These are phyloP conservation scores for Fusarium sp. DNA, from an alignment of 2,329 filamentous ascomycete genomes.

Conservation along the genomic window DNA sequence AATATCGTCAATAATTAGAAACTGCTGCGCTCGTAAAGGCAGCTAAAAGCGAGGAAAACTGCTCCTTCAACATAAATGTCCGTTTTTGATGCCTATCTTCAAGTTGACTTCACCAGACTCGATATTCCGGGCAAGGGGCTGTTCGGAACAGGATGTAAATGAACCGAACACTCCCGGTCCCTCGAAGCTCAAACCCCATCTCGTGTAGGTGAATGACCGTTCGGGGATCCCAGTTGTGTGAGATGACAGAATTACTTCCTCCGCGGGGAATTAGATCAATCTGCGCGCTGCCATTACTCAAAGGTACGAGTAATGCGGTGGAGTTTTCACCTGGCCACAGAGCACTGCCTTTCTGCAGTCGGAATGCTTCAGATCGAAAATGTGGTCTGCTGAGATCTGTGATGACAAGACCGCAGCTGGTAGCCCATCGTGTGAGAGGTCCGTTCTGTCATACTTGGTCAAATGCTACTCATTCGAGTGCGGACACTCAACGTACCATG, in stretches of 20 bases:
- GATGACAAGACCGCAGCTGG: slow-evolving; percentile 21
- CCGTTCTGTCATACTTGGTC: slow-evolving; percentile 10
- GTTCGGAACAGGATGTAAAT: slow-evolving; percentile 40
- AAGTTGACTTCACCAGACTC: neutral
- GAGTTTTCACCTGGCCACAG: slow-evolving; percentile 29
- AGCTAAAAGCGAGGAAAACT: neutral
- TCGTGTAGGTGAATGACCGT: slow-evolving; percentile 38
- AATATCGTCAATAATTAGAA: neutral
- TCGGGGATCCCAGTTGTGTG: slow-evolving; percentile 30
- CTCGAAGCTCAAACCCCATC: slow-evolving; percentile 33
- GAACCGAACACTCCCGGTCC: slow-evolving; percentile 38
- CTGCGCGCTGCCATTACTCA: slow-evolving; percentile 17
- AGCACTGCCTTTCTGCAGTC: slow-evolving; percentile 28
- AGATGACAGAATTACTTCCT: slow-evolving; percentile 17
- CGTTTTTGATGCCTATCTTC: neutral
- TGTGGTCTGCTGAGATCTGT: slow-evolving; percentile 25
- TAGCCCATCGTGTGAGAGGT: slow-evolving; percentile 20
- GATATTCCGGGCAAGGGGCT: neutral
- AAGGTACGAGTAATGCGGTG: slow-evolving; percentile 32
- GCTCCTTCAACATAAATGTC: neutral
- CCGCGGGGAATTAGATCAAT: slow-evolving; percentile 35
- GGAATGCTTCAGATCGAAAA: slow-evolving; percentile 38
- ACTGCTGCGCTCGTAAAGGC: neutral
- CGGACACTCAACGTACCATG: slow-evolving; percentile 20
- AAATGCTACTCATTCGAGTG: neutral